These are phyloP conservation scores for Graphilbum sp. DNA, from an alignment of 2,329 filamentous ascomycete genomes.

Conservation along the genomic window DNA sequence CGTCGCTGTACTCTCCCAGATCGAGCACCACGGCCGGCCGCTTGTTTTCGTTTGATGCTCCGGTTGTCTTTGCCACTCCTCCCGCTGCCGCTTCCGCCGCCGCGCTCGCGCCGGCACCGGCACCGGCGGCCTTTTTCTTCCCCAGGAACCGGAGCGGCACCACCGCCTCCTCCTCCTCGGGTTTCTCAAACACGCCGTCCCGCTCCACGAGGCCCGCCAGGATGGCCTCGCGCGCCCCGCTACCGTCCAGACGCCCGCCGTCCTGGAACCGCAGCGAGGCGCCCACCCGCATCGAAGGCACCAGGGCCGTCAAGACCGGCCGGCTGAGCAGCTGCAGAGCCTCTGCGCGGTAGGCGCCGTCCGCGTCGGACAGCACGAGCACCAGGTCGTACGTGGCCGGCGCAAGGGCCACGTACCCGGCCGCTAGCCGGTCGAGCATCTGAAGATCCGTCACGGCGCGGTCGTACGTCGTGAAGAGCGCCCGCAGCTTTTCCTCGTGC, in stretches of 20 bases:
- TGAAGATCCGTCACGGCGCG: slow-evolving; percentile 72
- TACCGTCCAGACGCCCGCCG: slow-evolving; percentile 30
- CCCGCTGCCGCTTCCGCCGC: not conserved
- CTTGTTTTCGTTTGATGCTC: slow-evolving; percentile 1
- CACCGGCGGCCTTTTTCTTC: slow-evolving; percentile 41
- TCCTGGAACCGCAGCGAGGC: slow-evolving; percentile 55
- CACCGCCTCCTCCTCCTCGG: slow-evolving; percentile 41
- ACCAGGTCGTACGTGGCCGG: slow-evolving; percentile 66
- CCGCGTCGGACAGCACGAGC: slow-evolving; percentile 65
- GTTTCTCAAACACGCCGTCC: slow-evolving; percentile 60
- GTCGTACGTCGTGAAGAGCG: slow-evolving; percentile 56
- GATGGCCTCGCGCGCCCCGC: slow-evolving; percentile 61
- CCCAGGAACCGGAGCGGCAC: slow-evolving; percentile 48
- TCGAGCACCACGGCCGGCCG: slow-evolving; percentile 14
- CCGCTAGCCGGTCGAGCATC: slow-evolving; percentile 87
- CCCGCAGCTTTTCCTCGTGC: slow-evolving; percentile 61
- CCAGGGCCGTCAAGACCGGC: slow-evolving; percentile 51
- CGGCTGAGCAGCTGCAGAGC: slow-evolving; percentile 45
- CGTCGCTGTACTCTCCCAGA: slow-evolving; percentile 38
- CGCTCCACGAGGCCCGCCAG: slow-evolving; percentile 58
- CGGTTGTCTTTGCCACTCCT: not conserved
- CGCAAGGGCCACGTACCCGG: slow-evolving; percentile 65
- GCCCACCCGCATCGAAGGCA: slow-evolving; percentile 52
- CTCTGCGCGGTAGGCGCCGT: slow-evolving; percentile 42
- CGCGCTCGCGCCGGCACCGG: too few species aligned